These are phyloP conservation scores for Lonicera japonica DNA, from an alignment of 129 eudicot genomes.

Conservation along the genomic window DNA sequence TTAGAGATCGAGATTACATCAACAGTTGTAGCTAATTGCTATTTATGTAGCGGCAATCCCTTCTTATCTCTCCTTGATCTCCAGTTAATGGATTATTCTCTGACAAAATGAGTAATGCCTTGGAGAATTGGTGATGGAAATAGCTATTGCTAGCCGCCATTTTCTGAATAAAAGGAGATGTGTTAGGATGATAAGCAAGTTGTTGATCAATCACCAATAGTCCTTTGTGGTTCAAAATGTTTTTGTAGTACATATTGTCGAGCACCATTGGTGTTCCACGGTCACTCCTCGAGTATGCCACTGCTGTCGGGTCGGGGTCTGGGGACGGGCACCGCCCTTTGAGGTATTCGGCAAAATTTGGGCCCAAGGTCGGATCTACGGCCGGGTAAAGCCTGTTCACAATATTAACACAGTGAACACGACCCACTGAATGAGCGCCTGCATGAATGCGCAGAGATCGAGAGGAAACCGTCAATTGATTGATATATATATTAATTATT, in stretches of 20 bases:
- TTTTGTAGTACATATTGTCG: slow-evolving; percentile 83
- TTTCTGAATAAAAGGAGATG: slow-evolving; percentile 53
- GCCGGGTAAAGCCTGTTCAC: slow-evolving; percentile 76
- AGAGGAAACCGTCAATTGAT: background rate
- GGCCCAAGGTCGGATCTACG: slow-evolving; percentile 67
- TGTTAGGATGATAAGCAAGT: slow-evolving; percentile 47
- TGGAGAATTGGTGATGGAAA: slow-evolving; percentile 54
- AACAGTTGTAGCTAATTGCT: slow-evolving; percentile 1
- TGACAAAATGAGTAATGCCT: slow-evolving; percentile 57
- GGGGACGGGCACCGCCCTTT: slow-evolving; percentile 70
- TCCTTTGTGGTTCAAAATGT: slow-evolving; percentile 57
- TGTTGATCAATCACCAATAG: slow-evolving; percentile 55
- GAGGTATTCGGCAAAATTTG: slow-evolving; percentile 53
- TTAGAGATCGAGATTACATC: too few species aligned
- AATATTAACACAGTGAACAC: slow-evolving; percentile 68
- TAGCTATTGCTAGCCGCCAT: slow-evolving; percentile 70
- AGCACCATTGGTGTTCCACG: slow-evolving; percentile 64
- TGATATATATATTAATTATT: too few species aligned
- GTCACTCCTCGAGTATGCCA: slow-evolving; percentile 64
- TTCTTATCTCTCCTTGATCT: slow-evolving; percentile 69
- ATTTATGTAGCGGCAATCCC: slow-evolving; percentile 70
- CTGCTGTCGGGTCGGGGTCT: slow-evolving; percentile 56
- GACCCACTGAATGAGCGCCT: slow-evolving; percentile 95
- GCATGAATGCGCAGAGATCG: too few species aligned
- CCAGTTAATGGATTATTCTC: slow-evolving; percentile 72